Evolutionary conservation across 768 basidiomycete genomes (phyloP), one percentile per base, ranked within the genome.

Genomic region (Terana coerulea): DNA sequence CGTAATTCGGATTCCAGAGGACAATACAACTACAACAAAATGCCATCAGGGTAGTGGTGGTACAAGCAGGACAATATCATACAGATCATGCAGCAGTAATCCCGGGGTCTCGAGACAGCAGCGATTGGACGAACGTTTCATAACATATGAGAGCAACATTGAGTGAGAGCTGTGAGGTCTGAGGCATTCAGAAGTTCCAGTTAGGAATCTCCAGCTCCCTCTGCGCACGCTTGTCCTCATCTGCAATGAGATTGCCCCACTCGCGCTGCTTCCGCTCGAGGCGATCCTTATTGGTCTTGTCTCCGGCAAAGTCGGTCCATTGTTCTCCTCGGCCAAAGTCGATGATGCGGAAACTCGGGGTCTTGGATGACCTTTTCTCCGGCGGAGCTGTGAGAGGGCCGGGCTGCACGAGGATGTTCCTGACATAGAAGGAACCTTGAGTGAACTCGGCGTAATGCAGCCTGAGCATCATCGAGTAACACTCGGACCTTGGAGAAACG

Each of bases 401-500:
- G 0, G 58, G 59, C 45, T 79, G 76, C 11, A 69, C 60, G 29
- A 79, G 60, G 31, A 78, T 65, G 55, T 80, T 80, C 25, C 71
- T 69, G 3, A 55, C 40, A 48, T 63, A 67, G 17, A 72, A 41
- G 0, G 75, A 78, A 30, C 67, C 62, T 39, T 79, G 78, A 3
- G 68, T 44, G 58, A 71, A 71, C 10, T 66, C 66, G 0, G 62
- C 72, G 1, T 52, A 37, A 40, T 78, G 75, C 30, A 79, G 69
- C 5, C 72, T 72, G 1, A 69, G 46, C 30, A 72, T 47, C 28
- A 78, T 55, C 12, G 68, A 64, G 30, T 59, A 57, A 45, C 59
- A 62, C 15, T 52, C 54, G 5, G 37, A n/a, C 24, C 60, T 61
- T 29, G 19, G 30, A 35, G 10, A 29, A 29, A 46, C 12, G 39